phyloP scores from a whole-genome alignment of 805 yeast species.

The Nakazawaea molendinolei region DNA sequence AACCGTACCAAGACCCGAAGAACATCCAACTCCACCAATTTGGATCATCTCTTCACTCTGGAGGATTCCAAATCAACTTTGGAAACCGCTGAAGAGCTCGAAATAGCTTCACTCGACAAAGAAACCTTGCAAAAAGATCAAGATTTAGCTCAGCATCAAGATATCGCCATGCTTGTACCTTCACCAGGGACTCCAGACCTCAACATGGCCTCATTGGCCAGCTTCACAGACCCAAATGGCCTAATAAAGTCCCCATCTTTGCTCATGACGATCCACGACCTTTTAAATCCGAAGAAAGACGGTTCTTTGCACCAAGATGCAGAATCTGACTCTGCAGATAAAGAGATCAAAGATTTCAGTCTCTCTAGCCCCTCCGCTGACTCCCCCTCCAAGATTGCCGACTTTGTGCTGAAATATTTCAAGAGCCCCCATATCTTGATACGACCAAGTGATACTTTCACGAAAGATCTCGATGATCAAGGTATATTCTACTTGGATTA shows the following conservation, averaged over 20 bases:
- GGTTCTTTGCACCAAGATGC: not conserved
- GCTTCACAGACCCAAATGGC: not conserved
- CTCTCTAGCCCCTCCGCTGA: not conserved
- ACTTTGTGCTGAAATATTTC: constrained; percentile 17
- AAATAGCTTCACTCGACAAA: too few relatives aligned
- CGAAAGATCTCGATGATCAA: constrained; percentile 30
- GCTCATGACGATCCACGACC: not conserved
- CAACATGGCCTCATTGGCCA: constrained; percentile 7
- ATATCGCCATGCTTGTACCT: too few relatives aligned
- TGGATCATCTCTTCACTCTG: too few relatives aligned
- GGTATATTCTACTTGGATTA: constrained; percentile 41
- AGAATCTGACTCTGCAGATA: constrained; percentile 1
- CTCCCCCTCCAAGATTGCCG: constrained; percentile 13
- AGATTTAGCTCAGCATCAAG: constrained; percentile 13
- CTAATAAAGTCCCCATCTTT: not conserved
- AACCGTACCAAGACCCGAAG: constrained; percentile 14
- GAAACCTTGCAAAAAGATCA: too few relatives aligned
- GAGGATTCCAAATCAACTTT: constrained; percentile 17
- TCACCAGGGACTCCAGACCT: not conserved
- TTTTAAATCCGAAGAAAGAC: not conserved
- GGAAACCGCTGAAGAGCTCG: too few relatives aligned
- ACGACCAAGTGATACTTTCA: constrained; percentile 22
- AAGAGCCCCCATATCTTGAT: constrained; percentile 19
- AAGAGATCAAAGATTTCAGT: constrained; percentile 1
- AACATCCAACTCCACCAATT: too few relatives aligned